Evolutionary conservation across 257 asterid species (phyloP).

Genomic region (Solanum stenotomum): DNA sequence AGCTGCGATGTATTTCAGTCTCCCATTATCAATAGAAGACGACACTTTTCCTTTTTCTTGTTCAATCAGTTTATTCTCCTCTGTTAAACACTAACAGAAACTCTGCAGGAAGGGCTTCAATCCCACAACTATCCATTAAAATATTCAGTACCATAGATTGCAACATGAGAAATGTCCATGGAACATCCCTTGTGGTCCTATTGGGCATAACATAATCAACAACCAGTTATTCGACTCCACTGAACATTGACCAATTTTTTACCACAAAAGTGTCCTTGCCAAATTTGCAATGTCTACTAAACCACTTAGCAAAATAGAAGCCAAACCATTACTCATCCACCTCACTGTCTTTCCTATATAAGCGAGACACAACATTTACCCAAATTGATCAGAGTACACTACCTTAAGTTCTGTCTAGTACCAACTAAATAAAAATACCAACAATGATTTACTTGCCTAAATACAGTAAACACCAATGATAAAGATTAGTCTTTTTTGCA

Average conservation of each 20-base stretch:
- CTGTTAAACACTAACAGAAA: neutral
- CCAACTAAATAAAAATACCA: neutral
- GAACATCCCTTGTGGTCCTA: neutral
- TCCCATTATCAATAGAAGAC: no score
- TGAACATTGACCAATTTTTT: neutral
- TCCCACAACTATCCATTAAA: neutral
- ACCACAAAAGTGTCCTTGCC: neutral
- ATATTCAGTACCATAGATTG: neutral
- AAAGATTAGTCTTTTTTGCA: neutral
- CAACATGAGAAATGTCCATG: neutral
- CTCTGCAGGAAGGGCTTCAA: neutral
- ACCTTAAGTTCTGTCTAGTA: neutral
- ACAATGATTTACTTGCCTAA: neutral
- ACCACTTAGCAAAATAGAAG: neutral
- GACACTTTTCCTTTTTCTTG: no score
- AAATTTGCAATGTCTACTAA: neutral
- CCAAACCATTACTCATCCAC: neutral
- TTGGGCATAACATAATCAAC: neutral
- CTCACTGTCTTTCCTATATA: neutral
- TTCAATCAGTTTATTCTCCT: no score
- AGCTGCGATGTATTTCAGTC: no score
- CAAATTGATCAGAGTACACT: neutral
- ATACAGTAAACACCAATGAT: neutral
- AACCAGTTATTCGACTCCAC: neutral
- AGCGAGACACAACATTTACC: neutral